A percentile compares a stretch with the other conserved stretches of the same genome.
phyloP scores from a whole-genome alignment of 2,329 filamentous ascomycete genomes.

The Trichoderma asperellum region DNA sequence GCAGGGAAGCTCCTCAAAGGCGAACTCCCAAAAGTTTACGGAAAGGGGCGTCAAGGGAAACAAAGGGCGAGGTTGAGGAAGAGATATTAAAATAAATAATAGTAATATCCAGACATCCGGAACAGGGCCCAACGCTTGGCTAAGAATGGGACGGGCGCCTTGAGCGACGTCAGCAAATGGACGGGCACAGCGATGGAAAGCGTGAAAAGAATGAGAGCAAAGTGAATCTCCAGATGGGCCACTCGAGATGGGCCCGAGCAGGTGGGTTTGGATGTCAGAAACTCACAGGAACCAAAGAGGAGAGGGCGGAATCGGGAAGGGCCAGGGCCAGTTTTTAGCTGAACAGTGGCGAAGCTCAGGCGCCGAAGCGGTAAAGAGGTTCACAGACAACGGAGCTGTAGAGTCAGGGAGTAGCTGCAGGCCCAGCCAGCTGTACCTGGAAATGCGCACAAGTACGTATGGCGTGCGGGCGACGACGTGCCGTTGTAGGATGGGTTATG shows the following conservation, averaged over 20 bases:
- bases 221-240: constrained; percentile 3
- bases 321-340: constrained; percentile 11
- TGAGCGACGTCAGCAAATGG: constrained; percentile 19
- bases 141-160: neutral
- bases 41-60: neutral
- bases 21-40: neutral
- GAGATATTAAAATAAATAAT: constrained; percentile 19
- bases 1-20: neutral
- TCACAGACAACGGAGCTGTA: neutral
- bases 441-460: constrained; percentile 24
- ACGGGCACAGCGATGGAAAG: neutral
- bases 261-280: constrained; percentile 8
- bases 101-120: constrained; percentile 24
- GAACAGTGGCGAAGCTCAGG: constrained; percentile 29
- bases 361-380: constrained; percentile 11
- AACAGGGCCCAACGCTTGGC: constrained; percentile 16
- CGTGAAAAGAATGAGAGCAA: neutral
- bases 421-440: constrained; percentile 10
- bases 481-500: neutral
- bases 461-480: constrained; percentile 21
- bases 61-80: constrained; percentile 6
- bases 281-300: constrained; percentile 26
- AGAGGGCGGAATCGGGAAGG: constrained; percentile 13
- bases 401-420: constrained; percentile 16
- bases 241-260: constrained; percentile 19